These are phyloP conservation scores for Verticillium isaacii DNA, from an alignment of 2,329 filamentous ascomycete genomes.

Conservation along the genomic window DNA sequence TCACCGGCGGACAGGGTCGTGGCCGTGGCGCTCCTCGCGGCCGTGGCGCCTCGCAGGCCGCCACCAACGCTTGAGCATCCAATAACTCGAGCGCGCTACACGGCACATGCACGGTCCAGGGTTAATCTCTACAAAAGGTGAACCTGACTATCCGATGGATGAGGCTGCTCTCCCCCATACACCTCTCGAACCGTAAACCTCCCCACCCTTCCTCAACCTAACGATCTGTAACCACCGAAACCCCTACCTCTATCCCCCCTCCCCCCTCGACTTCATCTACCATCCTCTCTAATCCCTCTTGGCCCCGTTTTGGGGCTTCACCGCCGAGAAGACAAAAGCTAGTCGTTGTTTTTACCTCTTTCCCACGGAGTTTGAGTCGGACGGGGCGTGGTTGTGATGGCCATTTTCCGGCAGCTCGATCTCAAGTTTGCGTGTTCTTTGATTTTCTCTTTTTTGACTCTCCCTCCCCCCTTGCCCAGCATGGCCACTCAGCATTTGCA, in stretches of 20 bases:
- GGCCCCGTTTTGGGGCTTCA: not conserved
- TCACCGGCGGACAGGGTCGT: conserved; percentile 58
- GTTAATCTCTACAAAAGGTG: not conserved
- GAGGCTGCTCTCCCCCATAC: not conserved
- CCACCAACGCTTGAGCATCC: conserved; percentile 40
- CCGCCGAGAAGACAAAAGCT: not conserved
- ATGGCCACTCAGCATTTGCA: conserved; percentile 4
- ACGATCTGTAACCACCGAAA: not conserved
- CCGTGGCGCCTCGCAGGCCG: conserved; percentile 53
- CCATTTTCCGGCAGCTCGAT: conserved; percentile 25
- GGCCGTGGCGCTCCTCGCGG: conserved; percentile 61
- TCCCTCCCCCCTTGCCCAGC: not conserved
- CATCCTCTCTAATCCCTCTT: not conserved
- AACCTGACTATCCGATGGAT: not conserved
- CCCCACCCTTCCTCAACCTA: not conserved
- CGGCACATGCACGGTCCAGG: not conserved
- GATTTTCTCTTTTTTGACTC: not conserved
- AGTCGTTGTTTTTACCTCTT: not conserved
- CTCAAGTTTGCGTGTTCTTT: conserved; percentile 9
- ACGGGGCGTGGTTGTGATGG: not conserved
- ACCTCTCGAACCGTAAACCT: not conserved
- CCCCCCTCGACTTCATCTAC: not conserved
- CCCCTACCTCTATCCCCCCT: not conserved
- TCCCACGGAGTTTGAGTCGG: not conserved
- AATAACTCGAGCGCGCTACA: not conserved